Conservation (phyloP, 306 rosid species). For the Dalbergia oliveri region DNA sequence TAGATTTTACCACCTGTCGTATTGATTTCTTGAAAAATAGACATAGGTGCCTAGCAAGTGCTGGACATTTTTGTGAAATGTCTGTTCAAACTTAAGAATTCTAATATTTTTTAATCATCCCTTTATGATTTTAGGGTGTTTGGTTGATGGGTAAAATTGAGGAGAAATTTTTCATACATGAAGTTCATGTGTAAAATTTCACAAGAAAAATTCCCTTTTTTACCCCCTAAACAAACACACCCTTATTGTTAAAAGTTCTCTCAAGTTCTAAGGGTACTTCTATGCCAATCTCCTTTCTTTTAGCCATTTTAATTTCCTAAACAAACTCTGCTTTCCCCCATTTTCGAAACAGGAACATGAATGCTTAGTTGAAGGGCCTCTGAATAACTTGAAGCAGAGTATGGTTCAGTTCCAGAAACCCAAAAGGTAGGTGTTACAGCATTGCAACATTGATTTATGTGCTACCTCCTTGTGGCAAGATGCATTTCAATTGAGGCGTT, state of each 20-base stretch:
- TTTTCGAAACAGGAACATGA: constrained; percentile 77
- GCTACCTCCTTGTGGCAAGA: constrained; percentile 11
- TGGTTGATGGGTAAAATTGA: too few relatives aligned
- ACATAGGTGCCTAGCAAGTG: background rate
- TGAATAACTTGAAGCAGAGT: constrained; percentile 97
- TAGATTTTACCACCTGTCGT: background rate
- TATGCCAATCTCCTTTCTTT: background rate
- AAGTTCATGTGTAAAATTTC: too few relatives aligned
- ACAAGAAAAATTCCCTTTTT: too few relatives aligned
- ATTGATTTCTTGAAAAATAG: constrained; percentile 23
- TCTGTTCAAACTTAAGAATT: constrained; percentile 22
- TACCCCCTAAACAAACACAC: too few relatives aligned
- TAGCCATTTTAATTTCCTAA: constrained; percentile 20
- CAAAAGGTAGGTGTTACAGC: constrained; percentile 72
- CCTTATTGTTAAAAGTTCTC: background rate
- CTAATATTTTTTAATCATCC: background rate
- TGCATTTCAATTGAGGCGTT: background rate
- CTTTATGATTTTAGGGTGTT: constrained; percentile 10
- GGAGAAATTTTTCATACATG: too few relatives aligned
- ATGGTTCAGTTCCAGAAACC: constrained; percentile 99
- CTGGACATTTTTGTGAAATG: constrained; percentile 17
- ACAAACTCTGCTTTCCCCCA: background rate
- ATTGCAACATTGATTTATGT: constrained; percentile 27
- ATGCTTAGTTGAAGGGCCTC: constrained; percentile 99
- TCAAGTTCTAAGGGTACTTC: constrained; percentile 14